Conservation (phyloP, 2,329 filamentous ascomycete species). For the Neonectria hederae region DNA sequence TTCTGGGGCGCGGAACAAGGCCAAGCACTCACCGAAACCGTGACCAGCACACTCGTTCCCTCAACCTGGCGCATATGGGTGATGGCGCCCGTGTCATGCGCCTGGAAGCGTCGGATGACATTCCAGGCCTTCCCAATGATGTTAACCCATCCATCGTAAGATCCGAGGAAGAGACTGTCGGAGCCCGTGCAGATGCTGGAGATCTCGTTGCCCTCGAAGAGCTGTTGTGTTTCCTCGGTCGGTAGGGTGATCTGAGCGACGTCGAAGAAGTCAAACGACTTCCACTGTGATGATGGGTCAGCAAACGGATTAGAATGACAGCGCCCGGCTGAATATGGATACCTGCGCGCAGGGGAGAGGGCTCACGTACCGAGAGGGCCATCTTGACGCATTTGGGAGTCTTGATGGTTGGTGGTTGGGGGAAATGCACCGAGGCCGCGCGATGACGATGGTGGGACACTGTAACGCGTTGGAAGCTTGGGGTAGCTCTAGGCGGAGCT, state of each 20-base stretch:
- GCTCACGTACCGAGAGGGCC: constrained; percentile 47
- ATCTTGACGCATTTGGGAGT: constrained; percentile 45
- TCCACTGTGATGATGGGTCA: constrained; percentile 73
- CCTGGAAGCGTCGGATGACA: constrained; percentile 84
- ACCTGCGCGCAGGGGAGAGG: neutral
- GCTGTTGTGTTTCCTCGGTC: constrained; percentile 79
- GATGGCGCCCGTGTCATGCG: constrained; percentile 81
- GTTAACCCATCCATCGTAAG: constrained; percentile 84
- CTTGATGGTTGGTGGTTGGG: constrained; percentile 28
- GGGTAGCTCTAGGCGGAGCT: constrained; percentile 38
- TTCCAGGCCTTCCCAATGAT: constrained; percentile 91
- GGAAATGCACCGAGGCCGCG: constrained; percentile 34
- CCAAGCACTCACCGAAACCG: constrained; percentile 67
- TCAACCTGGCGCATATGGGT: constrained; percentile 93
- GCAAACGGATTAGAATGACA: neutral
- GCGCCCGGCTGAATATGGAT: accelerated
- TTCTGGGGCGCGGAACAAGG: neutral
- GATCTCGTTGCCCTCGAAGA: constrained; percentile 85
- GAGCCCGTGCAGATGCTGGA: constrained; percentile 87
- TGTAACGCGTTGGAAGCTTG: constrained; percentile 20
- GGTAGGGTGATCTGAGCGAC: constrained; percentile 83
- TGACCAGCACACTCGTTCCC: constrained; percentile 86
- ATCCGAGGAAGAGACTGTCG: constrained; percentile 89
- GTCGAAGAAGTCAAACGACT: constrained; percentile 99
- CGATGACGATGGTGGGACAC: constrained; percentile 47